These are phyloP conservation scores for Rhodamnia argentea DNA, from an alignment of 345 rosid species.

Conservation along the genomic window DNA sequence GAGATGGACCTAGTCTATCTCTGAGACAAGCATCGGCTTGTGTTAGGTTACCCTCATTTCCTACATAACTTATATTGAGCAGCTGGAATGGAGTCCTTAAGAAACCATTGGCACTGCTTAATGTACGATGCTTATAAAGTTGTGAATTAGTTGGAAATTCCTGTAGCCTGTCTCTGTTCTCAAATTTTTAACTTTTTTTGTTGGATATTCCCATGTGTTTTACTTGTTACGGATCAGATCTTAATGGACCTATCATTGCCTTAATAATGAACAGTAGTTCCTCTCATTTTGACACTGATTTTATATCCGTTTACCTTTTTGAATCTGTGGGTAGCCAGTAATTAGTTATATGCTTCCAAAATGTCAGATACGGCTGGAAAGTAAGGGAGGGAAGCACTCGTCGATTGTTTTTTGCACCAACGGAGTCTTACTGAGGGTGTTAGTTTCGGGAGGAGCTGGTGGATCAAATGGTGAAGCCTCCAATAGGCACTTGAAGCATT, in stretches of 20 bases:
- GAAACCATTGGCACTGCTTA: not conserved
- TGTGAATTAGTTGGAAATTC: not conserved
- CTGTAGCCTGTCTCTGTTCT: not conserved
- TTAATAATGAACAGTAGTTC: not conserved
- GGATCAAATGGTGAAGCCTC: constrained; percentile 16
- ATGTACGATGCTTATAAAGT: not conserved
- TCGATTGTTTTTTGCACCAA: constrained; percentile 93
- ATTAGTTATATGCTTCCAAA: not conserved
- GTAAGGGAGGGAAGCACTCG: constrained; percentile 78
- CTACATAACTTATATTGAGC: not conserved
- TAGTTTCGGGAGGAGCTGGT: constrained; percentile 47
- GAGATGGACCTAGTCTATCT: not conserved
- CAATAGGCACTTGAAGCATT: constrained; percentile 10
- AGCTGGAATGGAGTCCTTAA: not conserved
- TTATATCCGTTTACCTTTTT: not conserved
- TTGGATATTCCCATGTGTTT: not conserved
- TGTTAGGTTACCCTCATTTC: not conserved
- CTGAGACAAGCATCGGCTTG: not conserved
- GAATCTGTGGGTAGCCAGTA: not conserved
- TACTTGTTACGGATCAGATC: not conserved
- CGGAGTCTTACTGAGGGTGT: constrained; percentile 73
- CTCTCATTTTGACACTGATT: not conserved
- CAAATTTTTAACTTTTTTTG: not conserved
- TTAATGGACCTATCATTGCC: not conserved
- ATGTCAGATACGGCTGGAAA: constrained; percentile 77